Base-by-base conservation (phyloP, 495 filamentous ascomycete genomes). In the Aspergillus taichungensis region DNA sequence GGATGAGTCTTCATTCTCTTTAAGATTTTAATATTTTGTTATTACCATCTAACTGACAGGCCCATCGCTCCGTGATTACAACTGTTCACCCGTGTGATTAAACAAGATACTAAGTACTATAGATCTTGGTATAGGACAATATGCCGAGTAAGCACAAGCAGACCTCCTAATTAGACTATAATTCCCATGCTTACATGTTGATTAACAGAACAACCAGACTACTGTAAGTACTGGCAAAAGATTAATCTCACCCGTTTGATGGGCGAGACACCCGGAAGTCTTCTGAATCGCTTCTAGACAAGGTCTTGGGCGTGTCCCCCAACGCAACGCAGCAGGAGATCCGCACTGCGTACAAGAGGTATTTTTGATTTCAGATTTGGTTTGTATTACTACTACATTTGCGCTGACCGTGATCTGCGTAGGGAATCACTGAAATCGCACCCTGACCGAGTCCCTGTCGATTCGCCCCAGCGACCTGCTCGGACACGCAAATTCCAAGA, bases 331-430 rank as follows among this genome's bases (percentile, higher is more conserved):
- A 81, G 46, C 79, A 84, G 59, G 85, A 98, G 58, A 88, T 98
- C 59, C 87, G 94, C 51, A 87, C 83, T 71, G 92, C 89, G 42
- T 98, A 97, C 68, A 98, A 98, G 64, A 81, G 82, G 85, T 89
- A 51, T 30, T 56, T 3, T 5, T 6, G 6, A 40, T 10, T 1
- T 14, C 24, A 40, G n/a, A 8, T 6, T 2, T n/a, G 18, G 8
- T 37, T 24, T 31, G 13, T 40, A 10, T 40, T n/a, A n/a, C 43
- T 33, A 38, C 18, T 34, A 18, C 12, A 29, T 14, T 12, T 24
- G 34, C 39, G 7, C 47, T 42, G 18, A 12, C 37, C 35, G 51
- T 43, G 51, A 43, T 31, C 42, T 10, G 11, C 31, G 7, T 55
- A 95, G 89, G 63, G 87, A 88, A 57, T 94, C 92, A 10, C 78